phyloP scores from a whole-genome alignment of 1,284 basidiomycete genomes.

The Trichosporon sp. region DNA sequence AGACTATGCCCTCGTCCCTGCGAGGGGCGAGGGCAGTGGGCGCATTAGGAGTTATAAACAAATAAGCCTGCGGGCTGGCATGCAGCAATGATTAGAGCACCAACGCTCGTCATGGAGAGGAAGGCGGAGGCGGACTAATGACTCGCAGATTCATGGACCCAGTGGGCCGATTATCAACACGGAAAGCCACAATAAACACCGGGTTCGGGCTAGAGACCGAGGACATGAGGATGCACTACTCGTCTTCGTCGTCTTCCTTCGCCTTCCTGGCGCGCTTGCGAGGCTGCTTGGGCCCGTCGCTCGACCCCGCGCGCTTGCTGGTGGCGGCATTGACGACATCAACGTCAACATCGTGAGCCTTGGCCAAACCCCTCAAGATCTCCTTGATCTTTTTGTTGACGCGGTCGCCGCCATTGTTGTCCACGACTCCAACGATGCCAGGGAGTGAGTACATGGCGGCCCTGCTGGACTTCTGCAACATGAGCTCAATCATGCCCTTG shows the following conservation, averaged over 20 bases:
- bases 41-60: constrained; percentile 2
- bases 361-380: not conserved
- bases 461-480: not conserved
- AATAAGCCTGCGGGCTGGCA: constrained; percentile 1
- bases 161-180: too few relatives aligned
- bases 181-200: too few relatives aligned
- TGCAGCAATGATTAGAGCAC: constrained; percentile 3
- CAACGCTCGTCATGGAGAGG: not conserved
- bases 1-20: not conserved
- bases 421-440: constrained; percentile 5
- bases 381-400: not conserved
- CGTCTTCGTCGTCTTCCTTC: not conserved
- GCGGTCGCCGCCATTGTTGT: constrained; percentile 6
- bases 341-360: not conserved
- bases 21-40: not conserved
- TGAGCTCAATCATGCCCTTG: not conserved
- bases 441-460: not conserved
- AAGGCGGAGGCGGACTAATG: not conserved
- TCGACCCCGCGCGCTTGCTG: not conserved
- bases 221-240: not conserved
- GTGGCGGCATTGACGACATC: not conserved
- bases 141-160: too few relatives aligned
- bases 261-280: not conserved
- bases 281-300: not conserved
- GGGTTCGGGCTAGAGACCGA: too few relatives aligned